Evolutionary conservation across 2,329 filamentous ascomycete species (phyloP).

Genomic region (Penicillium digitatum): DNA sequence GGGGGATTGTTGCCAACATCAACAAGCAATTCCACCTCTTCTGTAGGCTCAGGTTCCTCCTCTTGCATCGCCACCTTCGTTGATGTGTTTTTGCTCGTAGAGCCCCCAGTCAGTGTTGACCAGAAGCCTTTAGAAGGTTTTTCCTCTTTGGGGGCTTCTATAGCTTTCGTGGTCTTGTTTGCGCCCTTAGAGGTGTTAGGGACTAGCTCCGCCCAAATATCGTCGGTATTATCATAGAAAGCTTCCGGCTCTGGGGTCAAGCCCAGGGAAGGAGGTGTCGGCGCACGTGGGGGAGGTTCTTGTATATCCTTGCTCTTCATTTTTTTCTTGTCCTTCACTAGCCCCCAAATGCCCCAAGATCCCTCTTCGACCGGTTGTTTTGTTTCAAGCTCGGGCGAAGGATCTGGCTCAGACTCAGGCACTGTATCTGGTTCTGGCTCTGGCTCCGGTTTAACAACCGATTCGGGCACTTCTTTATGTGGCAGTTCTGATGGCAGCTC

Average conservation of each 20-base stretch:
- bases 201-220: constrained; percentile 38
- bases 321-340: constrained; percentile 47
- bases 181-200: constrained; percentile 36
- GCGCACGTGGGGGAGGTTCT: constrained; percentile 47
- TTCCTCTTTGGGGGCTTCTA: constrained; percentile 32
- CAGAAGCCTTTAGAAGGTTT: constrained; percentile 44
- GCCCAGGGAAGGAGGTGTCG: constrained; percentile 46
- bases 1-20: constrained; percentile 33
- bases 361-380: constrained; percentile 23
- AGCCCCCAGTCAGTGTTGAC: constrained; percentile 41
- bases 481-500: constrained; percentile 22
- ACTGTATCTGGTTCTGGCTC: constrained; percentile 21
- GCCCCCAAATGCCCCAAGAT: constrained; percentile 36
- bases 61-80: constrained; percentile 46
- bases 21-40: constrained; percentile 31
- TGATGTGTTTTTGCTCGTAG: constrained; percentile 41
- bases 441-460: constrained; percentile 13
- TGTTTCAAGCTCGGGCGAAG: constrained; percentile 1
- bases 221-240: constrained; percentile 33
- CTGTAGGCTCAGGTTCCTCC: constrained; percentile 18
- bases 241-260: constrained; percentile 39
- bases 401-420: constrained; percentile 17
- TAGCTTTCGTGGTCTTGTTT: constrained; percentile 27
- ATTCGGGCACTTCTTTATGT: constrained; percentile 22
- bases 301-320: constrained; percentile 44